Percentiles rank a stretch among this genome's conserved stretches.
These are phyloP conservation scores for Logfia minima DNA, from an alignment of 129 eudicot genomes.

Conservation along the genomic window DNA sequence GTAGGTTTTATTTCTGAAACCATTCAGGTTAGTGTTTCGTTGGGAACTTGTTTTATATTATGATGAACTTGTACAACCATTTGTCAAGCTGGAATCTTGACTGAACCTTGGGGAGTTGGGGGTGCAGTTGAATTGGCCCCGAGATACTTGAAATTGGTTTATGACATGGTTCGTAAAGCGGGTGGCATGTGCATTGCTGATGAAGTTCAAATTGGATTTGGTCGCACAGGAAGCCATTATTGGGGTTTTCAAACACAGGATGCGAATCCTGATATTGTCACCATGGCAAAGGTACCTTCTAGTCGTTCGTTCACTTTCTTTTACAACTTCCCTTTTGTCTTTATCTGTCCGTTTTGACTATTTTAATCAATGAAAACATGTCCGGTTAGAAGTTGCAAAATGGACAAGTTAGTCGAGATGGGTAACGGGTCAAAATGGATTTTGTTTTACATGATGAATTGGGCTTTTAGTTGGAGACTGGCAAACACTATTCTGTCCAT, in stretches of 20 bases:
- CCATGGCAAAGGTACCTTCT: slow-evolving; percentile 86
- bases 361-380: background rate
- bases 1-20: slow-evolving; percentile 93
- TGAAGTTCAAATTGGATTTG: slow-evolving; percentile 98
- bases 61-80: background rate
- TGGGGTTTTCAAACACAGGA: slow-evolving; percentile 98
- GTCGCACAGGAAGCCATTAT: slow-evolving; percentile 92
- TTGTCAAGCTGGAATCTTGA: slow-evolving; percentile 20
- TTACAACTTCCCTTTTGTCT: background rate
- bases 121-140: slow-evolving; percentile 98
- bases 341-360: background rate
- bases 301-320: slow-evolving; percentile 4
- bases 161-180: slow-evolving; percentile 84
- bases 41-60: background rate
- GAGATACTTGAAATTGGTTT: slow-evolving; percentile 78
- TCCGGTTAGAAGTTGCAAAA: background rate
- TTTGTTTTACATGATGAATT: background rate
- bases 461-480: background rate
- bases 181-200: slow-evolving; percentile 98
- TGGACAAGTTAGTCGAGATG: background rate
- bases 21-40: slow-evolving; percentile 62
- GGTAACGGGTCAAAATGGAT: background rate
- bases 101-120: slow-evolving; percentile 74
- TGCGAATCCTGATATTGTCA: slow-evolving; percentile 90
- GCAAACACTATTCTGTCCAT: background rate